Evolutionary conservation across 2,329 filamentous ascomycete species (phyloP).

Genomic region (Hirsutella minnesotensis): DNA sequence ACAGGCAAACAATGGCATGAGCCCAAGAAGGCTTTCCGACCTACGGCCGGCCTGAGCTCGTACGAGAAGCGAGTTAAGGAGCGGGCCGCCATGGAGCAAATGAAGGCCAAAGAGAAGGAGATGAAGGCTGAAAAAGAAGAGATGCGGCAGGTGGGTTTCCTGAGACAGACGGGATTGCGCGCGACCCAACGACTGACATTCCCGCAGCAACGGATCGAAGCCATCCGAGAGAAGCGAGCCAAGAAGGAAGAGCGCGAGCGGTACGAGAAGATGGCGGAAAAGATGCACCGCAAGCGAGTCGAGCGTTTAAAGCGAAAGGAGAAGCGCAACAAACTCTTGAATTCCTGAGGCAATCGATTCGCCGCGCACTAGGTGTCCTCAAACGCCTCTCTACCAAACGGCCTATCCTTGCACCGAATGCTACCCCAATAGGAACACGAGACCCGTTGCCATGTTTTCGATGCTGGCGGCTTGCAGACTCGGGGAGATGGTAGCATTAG

Average conservation of each 20-base stretch:
- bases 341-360: slow-evolving; percentile 34
- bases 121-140: slow-evolving; percentile 93
- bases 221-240: slow-evolving; percentile 72
- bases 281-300: slow-evolving; percentile 93
- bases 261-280: slow-evolving; percentile 89
- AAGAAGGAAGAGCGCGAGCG: slow-evolving; percentile 89
- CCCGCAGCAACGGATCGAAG: slow-evolving; percentile 58
- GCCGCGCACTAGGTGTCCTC: not conserved
- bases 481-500: no score
- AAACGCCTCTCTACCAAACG: not conserved
- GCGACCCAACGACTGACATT: slow-evolving; percentile 5
- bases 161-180: not conserved
- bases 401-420: no score
- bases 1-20: slow-evolving; percentile 92
- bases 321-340: slow-evolving; percentile 82
- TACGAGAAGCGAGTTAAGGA: slow-evolving; percentile 66
- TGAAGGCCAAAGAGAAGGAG: slow-evolving; percentile 89
- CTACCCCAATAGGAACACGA: not conserved
- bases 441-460: not conserved
- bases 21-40: slow-evolving; percentile 75
- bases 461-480: not conserved
- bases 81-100: slow-evolving; percentile 57
- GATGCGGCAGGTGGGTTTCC: slow-evolving; percentile 58
- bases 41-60: slow-evolving; percentile 61
- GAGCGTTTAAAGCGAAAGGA: slow-evolving; percentile 90